phyloP scores from a whole-genome alignment of 164 flowering plant genomes.

The Aristolochia contorta region DNA sequence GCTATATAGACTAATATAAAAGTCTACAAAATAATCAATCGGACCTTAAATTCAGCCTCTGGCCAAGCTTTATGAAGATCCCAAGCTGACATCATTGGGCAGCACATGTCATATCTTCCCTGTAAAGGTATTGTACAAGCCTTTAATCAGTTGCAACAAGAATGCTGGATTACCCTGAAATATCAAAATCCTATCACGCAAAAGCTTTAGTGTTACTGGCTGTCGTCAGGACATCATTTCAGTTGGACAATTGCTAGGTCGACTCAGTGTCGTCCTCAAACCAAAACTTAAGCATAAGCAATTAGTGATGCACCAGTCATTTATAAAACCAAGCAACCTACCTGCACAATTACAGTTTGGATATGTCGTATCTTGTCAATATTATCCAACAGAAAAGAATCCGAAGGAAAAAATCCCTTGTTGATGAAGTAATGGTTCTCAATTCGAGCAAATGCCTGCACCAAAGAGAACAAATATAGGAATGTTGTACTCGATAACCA shows the following conservation, averaged over 20 bases:
- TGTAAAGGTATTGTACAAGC: slow-evolving; percentile 21
- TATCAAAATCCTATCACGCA: too few relatives aligned
- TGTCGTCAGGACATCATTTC: too few relatives aligned
- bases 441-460: slow-evolving; percentile 92
- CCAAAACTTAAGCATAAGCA: too few relatives aligned
- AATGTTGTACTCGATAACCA: too few relatives aligned
- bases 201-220: too few relatives aligned
- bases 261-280: too few relatives aligned
- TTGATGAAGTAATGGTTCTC: slow-evolving; percentile 91
- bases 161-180: too few relatives aligned
- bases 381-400: slow-evolving; percentile 79
- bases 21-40: slow-evolving; percentile 2
- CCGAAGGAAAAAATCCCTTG: slow-evolving; percentile 80
- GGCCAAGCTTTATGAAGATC: slow-evolving; percentile 99
- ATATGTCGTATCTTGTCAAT: slow-evolving; percentile 88
- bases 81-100: slow-evolving; percentile 99
- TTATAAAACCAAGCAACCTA: slow-evolving; percentile 8
- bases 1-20: too few relatives aligned
- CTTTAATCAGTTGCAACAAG: too few relatives aligned
- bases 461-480: not conserved
- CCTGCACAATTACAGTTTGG: slow-evolving; percentile 80
- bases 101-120: slow-evolving; percentile 94
- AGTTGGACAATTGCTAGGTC: too few relatives aligned
- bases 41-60: slow-evolving; percentile 84
- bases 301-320: too few relatives aligned